These are phyloP conservation scores for Micromonas commoda DNA, from an alignment of 139 green algal species.

Conservation along the genomic window DNA sequence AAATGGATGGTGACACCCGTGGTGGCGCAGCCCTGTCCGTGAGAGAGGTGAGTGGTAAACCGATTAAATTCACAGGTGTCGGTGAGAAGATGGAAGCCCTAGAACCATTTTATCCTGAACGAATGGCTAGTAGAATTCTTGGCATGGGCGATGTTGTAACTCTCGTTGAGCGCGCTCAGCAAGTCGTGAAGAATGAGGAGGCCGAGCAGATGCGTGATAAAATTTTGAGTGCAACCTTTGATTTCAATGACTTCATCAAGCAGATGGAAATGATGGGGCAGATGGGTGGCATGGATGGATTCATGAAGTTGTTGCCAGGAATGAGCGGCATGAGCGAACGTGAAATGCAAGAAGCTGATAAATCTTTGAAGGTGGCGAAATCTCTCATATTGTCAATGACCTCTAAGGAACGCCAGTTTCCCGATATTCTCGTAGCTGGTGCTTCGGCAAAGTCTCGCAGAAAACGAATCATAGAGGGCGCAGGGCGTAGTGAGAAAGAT, in stretches of 20 bases:
- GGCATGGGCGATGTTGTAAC: slow-evolving; percentile 96
- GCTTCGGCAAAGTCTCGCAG: background rate
- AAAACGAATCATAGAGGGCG: background rate
- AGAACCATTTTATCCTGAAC: slow-evolving; percentile 96
- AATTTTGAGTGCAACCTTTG: slow-evolving; percentile 87
- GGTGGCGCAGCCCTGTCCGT: slow-evolving; percentile 89
- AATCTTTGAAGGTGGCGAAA: slow-evolving; percentile 19
- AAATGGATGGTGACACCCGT: slow-evolving; percentile 93
- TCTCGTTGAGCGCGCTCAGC: slow-evolving; percentile 88
- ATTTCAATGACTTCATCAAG: slow-evolving; percentile 98
- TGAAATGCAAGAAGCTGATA: slow-evolving; percentile 37
- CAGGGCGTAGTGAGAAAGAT: background rate
- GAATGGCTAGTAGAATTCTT: slow-evolving; percentile 88
- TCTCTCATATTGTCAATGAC: slow-evolving; percentile 18
- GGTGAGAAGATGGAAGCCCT: slow-evolving; percentile 93
- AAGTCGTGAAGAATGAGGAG: slow-evolving; percentile 59
- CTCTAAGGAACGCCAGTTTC: background rate
- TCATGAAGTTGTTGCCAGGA: slow-evolving; percentile 93
- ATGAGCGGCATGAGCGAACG: slow-evolving; percentile 69
- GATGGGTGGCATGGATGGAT: slow-evolving; percentile 76
- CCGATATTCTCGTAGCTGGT: slow-evolving; percentile 3
- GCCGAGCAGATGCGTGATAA: slow-evolving; percentile 53
- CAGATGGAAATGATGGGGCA: slow-evolving; percentile 86
- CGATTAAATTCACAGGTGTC: slow-evolving; percentile 97
- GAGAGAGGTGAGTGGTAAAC: slow-evolving; percentile 78